Evolutionary conservation across 805 yeast species (phyloP), one percentile per base, ranked within the genome.

Genomic region (Pichia nanzhaoensis): DNA sequence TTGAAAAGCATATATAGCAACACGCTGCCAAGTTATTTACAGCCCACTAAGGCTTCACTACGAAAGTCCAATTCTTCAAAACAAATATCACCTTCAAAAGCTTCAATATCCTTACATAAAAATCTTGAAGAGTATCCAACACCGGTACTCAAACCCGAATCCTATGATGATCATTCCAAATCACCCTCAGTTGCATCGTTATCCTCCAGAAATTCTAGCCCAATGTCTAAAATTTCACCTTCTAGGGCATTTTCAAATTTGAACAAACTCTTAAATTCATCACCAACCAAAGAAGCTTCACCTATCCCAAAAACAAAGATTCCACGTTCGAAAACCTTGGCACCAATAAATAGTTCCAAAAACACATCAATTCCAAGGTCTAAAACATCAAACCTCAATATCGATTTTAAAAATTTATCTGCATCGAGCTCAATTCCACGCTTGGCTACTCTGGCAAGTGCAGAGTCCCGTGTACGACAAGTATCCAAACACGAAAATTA

Each of bases 11-110:
- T 20, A 6, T 20, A 41, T 37, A 42, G 5, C 34, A 43, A 10
- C 33, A 39, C 34, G n/a, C 33, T 51, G 7, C 58, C 58, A 16
- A 49, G 51, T 3, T 55, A 55, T 41, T 42, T 55, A 24, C 41
- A 49, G n/a, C 58, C 58, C 4, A 55, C 58, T 9, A 52, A 49
- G 20, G 45, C 59, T 1, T 55, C 56, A 12, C 17, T 52, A 22
- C 51, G 48, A 37, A 49, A 42, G 37, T 46, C 50, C 5, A 21
- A 39, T 5, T 51, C 51, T 2, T 43, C 34, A 3, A 37, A 34
- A 16, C 38, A 33, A 16, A 13, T 43, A 36, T 45, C 52, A 28
- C 48, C 51, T 12, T 38, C 49, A 13, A 48, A 39, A 46, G 43
- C 50, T 8, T 28, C 49, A 17, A 44, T 14, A 35, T 44, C 51